Percentiles rank a stretch among this genome's conserved stretches.
Evolutionary conservation across 73 alveolate genomes (phyloP).

Genomic region (Tetrahymena thermophila): DNA sequence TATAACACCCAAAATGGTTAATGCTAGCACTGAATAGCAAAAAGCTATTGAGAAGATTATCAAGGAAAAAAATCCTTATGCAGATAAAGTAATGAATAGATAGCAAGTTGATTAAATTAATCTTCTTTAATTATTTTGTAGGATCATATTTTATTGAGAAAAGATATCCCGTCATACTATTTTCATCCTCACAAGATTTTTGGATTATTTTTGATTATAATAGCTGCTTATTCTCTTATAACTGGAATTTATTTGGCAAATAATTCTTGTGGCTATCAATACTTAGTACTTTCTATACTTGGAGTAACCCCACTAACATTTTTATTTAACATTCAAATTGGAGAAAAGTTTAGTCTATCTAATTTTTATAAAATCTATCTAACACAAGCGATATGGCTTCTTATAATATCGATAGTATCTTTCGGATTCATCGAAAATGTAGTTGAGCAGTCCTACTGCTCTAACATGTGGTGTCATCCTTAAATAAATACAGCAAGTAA

Average conservation of each 20-base stretch:
- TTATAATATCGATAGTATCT: background rate
- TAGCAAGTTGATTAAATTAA: background rate
- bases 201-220: background rate
- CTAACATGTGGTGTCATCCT: background rate
- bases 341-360: background rate
- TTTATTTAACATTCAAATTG: background rate
- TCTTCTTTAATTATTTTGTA: background rate
- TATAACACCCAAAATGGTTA: background rate
- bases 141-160: background rate
- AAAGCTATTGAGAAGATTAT: background rate
- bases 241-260: background rate
- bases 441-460: background rate
- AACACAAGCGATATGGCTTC: background rate
- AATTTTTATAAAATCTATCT: background rate
- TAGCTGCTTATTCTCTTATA: background rate
- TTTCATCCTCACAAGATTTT: background rate
- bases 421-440: background rate
- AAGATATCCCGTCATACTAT: background rate
- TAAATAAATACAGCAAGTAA: background rate
- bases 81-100: background rate
- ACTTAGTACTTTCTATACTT: background rate
- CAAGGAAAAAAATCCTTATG: background rate
- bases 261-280: background rate
- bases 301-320: background rate
- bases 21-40: background rate